phyloP scores from a whole-genome alignment of 2,329 filamentous ascomycete genomes.

The Phialemonium atrogriseum region DNA sequence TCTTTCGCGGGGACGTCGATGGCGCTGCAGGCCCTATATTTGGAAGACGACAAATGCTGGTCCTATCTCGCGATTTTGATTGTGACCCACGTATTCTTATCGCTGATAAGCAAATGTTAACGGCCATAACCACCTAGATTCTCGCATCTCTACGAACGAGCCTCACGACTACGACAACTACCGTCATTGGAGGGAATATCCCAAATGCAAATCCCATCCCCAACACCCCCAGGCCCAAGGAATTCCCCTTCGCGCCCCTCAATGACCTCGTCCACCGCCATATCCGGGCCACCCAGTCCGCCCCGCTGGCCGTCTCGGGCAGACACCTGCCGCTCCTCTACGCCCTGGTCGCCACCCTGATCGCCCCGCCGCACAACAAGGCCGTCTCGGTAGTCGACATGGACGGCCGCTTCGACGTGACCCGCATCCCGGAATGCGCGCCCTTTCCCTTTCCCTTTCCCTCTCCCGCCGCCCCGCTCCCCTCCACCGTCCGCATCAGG shows the following conservation, averaged over 20 bases:
- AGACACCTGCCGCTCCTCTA: slow-evolving; percentile 48
- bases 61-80: neutral
- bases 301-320: slow-evolving; percentile 41
- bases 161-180: slow-evolving; percentile 6
- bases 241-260: slow-evolving; percentile 35
- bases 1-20: no score
- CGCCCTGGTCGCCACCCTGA: slow-evolving; percentile 41
- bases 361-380: slow-evolving; percentile 37
- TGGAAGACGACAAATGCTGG: no score
- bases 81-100: slow-evolving; percentile 4
- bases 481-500: no score
- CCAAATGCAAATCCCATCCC: neutral
- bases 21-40: no score
- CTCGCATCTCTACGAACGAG: slow-evolving; percentile 17
- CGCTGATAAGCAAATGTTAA: slow-evolving; percentile 9
- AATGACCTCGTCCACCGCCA: slow-evolving; percentile 37
- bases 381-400: slow-evolving; percentile 47
- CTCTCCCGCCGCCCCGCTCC: no score
- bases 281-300: slow-evolving; percentile 37
- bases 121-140: slow-evolving; percentile 11
- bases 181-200: no score
- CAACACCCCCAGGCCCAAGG: slow-evolving; percentile 5
- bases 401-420: slow-evolving; percentile 46
- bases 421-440: slow-evolving; percentile 28
- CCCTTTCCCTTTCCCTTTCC: slow-evolving; percentile 4